These are phyloP conservation scores for Aspergillus fijiensis DNA, from an alignment of 2,329 filamentous ascomycete species.

Conservation along the genomic window DNA sequence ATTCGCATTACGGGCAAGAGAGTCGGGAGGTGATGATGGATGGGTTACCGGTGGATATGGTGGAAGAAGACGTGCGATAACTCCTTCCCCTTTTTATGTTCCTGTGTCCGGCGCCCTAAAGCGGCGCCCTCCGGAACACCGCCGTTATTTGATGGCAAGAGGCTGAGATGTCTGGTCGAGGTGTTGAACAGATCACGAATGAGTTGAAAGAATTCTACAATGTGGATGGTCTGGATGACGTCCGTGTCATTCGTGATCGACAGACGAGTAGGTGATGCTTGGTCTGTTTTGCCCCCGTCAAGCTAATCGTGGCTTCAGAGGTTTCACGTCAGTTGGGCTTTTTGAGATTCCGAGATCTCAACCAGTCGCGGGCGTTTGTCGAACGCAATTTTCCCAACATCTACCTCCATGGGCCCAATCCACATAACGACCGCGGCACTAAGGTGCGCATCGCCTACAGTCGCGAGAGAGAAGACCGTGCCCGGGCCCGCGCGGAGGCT, in stretches of 20 bases:
- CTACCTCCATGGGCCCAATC: slow-evolving; percentile 48
- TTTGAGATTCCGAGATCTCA: slow-evolving; percentile 52
- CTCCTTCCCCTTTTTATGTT: slow-evolving; percentile 29
- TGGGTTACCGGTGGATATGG: slow-evolving; percentile 50
- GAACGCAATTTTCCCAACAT: slow-evolving; percentile 53
- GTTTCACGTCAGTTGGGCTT: slow-evolving; percentile 58
- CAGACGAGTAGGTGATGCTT: slow-evolving; percentile 51
- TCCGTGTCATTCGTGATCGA: slow-evolving; percentile 59
- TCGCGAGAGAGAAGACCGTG: slow-evolving; percentile 53
- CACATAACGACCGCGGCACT: slow-evolving; percentile 42
- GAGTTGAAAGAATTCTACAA: slow-evolving; percentile 55
- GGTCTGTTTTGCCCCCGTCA: not conserved
- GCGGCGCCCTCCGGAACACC: slow-evolving; percentile 18
- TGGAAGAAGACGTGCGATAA: slow-evolving; percentile 52
- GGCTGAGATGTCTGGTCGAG: slow-evolving; percentile 43
- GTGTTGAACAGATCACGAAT: slow-evolving; percentile 53
- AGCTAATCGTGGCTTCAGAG: slow-evolving; percentile 38
- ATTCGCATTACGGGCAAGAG: slow-evolving; percentile 42
- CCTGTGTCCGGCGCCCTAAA: slow-evolving; percentile 15
- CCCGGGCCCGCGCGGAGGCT: slow-evolving; percentile 49
- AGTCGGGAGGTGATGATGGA: slow-evolving; percentile 54
- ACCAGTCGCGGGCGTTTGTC: slow-evolving; percentile 54
- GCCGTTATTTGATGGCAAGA: slow-evolving; percentile 29
- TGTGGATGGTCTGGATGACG: slow-evolving; percentile 55
- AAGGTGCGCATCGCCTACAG: slow-evolving; percentile 55